phyloP scores from a whole-genome alignment of 805 yeast species.

The Wickerhamiella alocasiicola region DNA sequence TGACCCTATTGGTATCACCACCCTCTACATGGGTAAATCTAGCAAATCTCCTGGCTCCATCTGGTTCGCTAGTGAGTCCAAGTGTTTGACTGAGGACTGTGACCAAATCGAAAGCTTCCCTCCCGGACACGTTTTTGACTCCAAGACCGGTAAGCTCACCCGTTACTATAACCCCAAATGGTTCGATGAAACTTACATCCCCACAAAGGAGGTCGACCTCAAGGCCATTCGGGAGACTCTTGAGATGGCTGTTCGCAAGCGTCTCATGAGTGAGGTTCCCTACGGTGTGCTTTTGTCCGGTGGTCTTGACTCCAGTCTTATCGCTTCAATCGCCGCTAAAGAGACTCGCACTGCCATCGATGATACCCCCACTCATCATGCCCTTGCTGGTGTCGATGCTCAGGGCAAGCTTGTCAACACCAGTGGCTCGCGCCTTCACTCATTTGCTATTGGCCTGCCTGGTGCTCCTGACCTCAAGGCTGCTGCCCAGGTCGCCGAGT shows the following conservation, averaged over 20 bases:
- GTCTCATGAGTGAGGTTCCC: conserved; percentile 99
- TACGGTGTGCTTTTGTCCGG: conserved; percentile 96
- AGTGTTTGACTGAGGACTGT: conserved; percentile 89
- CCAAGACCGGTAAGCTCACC: conserved; percentile 69
- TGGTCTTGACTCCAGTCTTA: conserved; percentile 92
- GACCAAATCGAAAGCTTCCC: conserved; percentile 90
- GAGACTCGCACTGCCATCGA: conserved; percentile 75
- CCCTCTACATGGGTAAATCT: conserved; percentile 87
- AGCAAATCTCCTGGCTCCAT: conserved; percentile 57
- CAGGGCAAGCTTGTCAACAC: conserved; percentile 64
- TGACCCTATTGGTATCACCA: conserved; percentile 96
- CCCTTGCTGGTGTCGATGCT: conserved; percentile 86
- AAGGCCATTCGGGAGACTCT: conserved; percentile 60
- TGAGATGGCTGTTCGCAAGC: conserved; percentile 94
- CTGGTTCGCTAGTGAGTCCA: conserved; percentile 87
- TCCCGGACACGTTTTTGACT: conserved; percentile 96
- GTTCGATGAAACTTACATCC: conserved; percentile 77
- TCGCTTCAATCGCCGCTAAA: conserved; percentile 94
- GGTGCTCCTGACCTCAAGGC: conserved; percentile 97
- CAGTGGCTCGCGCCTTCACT: conserved; percentile 61
- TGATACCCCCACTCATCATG: conserved; percentile 48
- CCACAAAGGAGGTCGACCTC: conserved; percentile 65
- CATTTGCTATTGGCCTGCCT: conserved; percentile 94
- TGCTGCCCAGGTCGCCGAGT: conserved; percentile 92
- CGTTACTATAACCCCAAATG: conserved; percentile 88